Evolutionary conservation across 306 rosid genomes (phyloP).

Genomic region (Ammopiptanthus mongolicus): DNA sequence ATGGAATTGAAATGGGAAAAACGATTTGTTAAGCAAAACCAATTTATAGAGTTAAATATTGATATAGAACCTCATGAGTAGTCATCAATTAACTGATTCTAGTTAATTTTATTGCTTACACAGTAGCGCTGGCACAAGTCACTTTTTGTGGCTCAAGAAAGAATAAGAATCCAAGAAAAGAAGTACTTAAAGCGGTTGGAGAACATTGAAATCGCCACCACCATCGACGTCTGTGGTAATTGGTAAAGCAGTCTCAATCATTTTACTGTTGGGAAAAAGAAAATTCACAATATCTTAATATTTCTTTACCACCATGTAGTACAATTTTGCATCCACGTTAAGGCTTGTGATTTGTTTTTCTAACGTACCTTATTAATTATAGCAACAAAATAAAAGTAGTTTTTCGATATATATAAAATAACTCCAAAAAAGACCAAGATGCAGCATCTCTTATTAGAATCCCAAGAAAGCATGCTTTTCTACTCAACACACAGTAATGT

Average conservation of each 20-base stretch:
- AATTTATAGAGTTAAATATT: background rate
- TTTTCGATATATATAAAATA: background rate
- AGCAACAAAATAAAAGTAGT: background rate
- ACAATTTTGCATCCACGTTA: background rate
- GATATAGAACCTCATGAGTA: background rate
- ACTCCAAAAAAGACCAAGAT: background rate
- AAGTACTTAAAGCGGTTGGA: background rate
- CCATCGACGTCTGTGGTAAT: background rate
- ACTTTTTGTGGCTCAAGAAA: conserved; percentile 39
- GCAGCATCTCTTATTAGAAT: background rate
- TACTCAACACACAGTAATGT: background rate
- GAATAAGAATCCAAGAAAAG: conserved; percentile 45
- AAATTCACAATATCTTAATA: background rate
- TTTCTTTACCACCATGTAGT: background rate
- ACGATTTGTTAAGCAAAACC: background rate
- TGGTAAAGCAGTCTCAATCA: conserved; percentile 20
- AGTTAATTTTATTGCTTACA: conserved; percentile 11
- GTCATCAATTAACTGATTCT: background rate
- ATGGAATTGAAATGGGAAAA: background rate
- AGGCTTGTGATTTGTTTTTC: background rate
- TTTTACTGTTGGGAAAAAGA: conserved; percentile 15
- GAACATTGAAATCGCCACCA: conserved; percentile 20
- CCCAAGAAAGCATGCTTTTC: background rate
- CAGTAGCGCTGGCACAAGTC: background rate
- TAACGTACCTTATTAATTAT: background rate